phyloP scores from a whole-genome alignment of 202 grass and related monocot genomes.

The Schoenoplectus tabernaemontani region DNA sequence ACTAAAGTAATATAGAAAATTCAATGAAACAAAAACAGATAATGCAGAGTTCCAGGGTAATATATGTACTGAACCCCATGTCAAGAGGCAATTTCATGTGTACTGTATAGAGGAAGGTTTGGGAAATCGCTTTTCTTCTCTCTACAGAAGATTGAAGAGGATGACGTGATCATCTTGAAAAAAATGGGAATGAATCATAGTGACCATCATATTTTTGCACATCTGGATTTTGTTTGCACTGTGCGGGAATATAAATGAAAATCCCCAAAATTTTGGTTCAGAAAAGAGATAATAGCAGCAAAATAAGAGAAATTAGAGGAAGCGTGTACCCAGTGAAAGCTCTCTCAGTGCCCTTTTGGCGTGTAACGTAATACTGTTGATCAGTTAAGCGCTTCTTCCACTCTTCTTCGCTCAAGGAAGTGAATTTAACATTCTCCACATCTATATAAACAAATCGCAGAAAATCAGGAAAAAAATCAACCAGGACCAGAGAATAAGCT shows the following conservation, averaged over 20 bases:
- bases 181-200: neutral
- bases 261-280: neutral
- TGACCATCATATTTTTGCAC: neutral
- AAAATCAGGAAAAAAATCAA: neutral
- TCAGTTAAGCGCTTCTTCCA: slow-evolving; percentile 62
- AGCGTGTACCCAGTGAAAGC: slow-evolving; percentile 85
- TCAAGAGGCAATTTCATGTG: neutral
- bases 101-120: neutral
- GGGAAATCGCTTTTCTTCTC: neutral
- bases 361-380: slow-evolving; percentile 70
- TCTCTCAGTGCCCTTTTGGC: slow-evolving; percentile 79
- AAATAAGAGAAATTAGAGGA: no score
- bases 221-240: no score
- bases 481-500: neutral
- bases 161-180: neutral
- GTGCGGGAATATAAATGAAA: neutral
- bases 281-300: neutral
- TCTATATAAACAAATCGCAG: slow-evolving; percentile 11
- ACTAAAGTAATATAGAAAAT: neutral
- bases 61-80: neutral
- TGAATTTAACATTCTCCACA: slow-evolving; percentile 27
- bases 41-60: neutral
- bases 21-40: slow-evolving; percentile 17
- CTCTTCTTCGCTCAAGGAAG: slow-evolving; percentile 51
- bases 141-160: neutral